Evolutionary conservation across 768 basidiomycete species (phyloP), one percentile per base, ranked within the genome.

Genomic region (Termitomyces bulborhizus): DNA sequence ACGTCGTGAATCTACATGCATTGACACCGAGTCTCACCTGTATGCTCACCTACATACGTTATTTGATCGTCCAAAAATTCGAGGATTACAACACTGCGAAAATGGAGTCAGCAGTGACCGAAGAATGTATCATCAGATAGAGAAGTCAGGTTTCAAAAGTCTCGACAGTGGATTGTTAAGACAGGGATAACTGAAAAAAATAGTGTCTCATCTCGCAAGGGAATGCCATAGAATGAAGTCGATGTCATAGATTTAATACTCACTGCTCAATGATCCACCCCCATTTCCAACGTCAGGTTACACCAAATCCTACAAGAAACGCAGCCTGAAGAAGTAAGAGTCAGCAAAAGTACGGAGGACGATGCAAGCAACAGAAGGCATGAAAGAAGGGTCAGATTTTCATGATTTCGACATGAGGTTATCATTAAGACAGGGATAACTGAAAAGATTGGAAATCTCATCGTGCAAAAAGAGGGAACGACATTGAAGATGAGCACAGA

Each of bases 361-460:
- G 21, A 42, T 6, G n/a, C 32, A 13, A 24, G n/a, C 46, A 18
- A 36, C 1, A 36, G 18, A 16, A 49, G 18, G 7, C 16, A 44
- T 36, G 21, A 21, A 42, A 40, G 8, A 40, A 57, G 44, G 21
- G 48, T 64, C 63, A 68, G 68, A 65, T 68, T 69, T 68, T 67
- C 66, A 65, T 62, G 51, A 56, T 68, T 63, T 69, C 68, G 68
- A 69, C 68, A 69, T 62, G 36, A 48, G 27, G 40, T 43, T 43
- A n/a, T 45, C 34, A 46, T 66, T 69, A 67, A 69, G 68, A 69
- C 68, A 69, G 68, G 68, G 68, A 69, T 69, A 69, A 69, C 68
- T 68, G 67, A 68, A 69, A 67, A 68, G 51, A 50, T 65, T 64
- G 53, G 34, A 59, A 53, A 62, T 66, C 63, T 67, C 67, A 68